A percentile compares a stretch with the other conserved stretches of the same genome.
These are phyloP conservation scores for Trichoderma simmonsii DNA, from an alignment of 2,329 filamentous ascomycete species.

Conservation along the genomic window DNA sequence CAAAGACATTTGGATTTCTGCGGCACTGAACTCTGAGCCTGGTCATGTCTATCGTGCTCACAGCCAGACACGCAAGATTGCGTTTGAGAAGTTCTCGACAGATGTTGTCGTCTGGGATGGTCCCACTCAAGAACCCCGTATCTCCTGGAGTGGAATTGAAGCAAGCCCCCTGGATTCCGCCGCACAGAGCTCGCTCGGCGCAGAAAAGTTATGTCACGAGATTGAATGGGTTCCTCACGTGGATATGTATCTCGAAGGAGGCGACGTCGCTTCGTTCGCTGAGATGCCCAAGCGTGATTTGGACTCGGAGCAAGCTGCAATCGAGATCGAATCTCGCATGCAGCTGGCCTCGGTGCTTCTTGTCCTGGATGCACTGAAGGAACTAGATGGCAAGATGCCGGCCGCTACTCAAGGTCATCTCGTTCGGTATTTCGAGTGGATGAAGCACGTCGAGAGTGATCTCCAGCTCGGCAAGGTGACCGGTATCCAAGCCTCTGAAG, in stretches of 20 bases:
- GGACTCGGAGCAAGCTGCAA: background rate
- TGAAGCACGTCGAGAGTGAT: background rate
- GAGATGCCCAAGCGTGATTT: background rate
- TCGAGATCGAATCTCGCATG: background rate
- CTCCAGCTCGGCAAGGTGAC: background rate
- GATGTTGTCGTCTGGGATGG: conserved; percentile 8
- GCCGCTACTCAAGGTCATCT: background rate
- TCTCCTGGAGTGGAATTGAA: background rate
- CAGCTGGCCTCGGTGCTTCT: background rate
- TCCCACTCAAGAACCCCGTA: background rate
- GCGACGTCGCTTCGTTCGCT: background rate
- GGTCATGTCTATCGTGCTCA: conserved; percentile 4
- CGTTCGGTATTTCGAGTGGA: background rate
- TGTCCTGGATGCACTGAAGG: background rate
- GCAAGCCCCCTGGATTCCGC: conserved; percentile 2
- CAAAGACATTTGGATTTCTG: conserved; percentile 12
- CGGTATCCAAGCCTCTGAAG: background rate
- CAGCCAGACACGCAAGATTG: background rate
- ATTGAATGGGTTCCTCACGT: background rate
- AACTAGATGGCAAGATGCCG: background rate
- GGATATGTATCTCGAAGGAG: background rate
- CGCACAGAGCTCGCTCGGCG: background rate
- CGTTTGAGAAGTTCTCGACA: conserved; percentile 11
- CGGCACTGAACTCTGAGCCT: background rate
- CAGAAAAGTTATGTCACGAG: background rate